Evolutionary conservation across 148 eudicot species (phyloP).

Genomic region (Euryodendron excelsum): DNA sequence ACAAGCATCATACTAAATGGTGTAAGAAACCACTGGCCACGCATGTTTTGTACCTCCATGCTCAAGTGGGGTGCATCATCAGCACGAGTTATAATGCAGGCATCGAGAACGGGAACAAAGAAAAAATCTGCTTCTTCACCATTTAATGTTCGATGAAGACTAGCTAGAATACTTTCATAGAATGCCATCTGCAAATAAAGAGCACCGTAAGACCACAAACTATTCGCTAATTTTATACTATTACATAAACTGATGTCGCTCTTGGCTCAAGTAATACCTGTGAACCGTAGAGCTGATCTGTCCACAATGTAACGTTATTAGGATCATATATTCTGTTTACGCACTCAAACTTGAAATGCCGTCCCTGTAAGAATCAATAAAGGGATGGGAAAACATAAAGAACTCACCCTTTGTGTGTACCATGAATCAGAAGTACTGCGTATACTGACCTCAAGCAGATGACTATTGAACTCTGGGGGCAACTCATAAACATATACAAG

Average conservation of each 20-base stretch:
- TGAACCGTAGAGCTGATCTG: constrained; percentile 88
- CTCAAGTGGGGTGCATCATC: constrained; percentile 89
- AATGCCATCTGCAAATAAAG: constrained; percentile 73
- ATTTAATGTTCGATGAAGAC: constrained; percentile 77
- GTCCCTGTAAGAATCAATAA: constrained; percentile 56
- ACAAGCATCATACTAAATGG: neutral
- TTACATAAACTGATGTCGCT: neutral
- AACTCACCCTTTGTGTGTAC: neutral
- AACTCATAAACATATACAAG: constrained; percentile 85
- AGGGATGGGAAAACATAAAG: constrained; percentile 10
- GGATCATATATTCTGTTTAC: constrained; percentile 84
- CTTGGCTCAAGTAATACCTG: constrained; percentile 53
- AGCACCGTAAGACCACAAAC: constrained; percentile 5
- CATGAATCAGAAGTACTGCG: neutral
- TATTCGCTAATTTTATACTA: neutral
- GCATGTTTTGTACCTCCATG: constrained; percentile 51
- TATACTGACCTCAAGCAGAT: constrained; percentile 79
- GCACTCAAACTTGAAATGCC: constrained; percentile 84
- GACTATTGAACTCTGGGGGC: constrained; percentile 79
- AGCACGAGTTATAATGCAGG: constrained; percentile 88
- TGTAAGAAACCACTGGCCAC: neutral
- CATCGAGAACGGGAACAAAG: constrained; percentile 91
- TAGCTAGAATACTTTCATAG: constrained; percentile 83
- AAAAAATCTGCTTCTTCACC: constrained; percentile 97
- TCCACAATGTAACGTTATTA: constrained; percentile 76